Conservation (phyloP, 805 yeast genomes). For the Saturnispora hagleri region DNA sequence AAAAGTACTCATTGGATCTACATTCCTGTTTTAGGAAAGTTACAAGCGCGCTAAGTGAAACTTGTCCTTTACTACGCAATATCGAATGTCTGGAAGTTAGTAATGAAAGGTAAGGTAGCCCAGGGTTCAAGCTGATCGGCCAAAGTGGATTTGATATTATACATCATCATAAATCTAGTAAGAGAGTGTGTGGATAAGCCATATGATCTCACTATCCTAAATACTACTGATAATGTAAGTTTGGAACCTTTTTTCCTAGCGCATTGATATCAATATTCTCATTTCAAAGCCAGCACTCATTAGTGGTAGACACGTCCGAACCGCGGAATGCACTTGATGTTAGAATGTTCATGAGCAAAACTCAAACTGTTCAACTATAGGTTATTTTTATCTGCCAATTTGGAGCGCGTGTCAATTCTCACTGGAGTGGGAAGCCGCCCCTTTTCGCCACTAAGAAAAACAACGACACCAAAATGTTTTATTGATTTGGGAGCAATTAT, state of each 20-base stretch:
- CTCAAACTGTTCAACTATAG: background rate
- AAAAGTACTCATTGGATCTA: background rate
- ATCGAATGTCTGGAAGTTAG: too few relatives aligned
- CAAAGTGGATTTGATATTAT: too few relatives aligned
- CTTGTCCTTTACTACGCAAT: background rate
- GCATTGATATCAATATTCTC: too few relatives aligned
- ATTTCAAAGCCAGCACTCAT: too few relatives aligned
- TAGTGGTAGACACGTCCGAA: too few relatives aligned
- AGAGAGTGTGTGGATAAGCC: too few relatives aligned
- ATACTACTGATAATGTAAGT: too few relatives aligned
- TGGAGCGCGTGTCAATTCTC: constrained; percentile 4
- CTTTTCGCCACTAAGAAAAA: constrained; percentile 6
- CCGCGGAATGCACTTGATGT: background rate
- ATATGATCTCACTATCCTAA: too few relatives aligned
- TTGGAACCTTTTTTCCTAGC: too few relatives aligned
- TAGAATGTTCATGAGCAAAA: background rate
- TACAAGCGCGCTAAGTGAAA: background rate
- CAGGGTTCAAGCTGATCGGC: too few relatives aligned
- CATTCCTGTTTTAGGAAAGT: background rate
- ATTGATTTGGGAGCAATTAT: constrained; percentile 1
- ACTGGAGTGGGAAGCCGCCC: constrained; percentile 1
- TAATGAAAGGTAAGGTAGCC: too few relatives aligned
- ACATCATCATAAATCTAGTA: too few relatives aligned
- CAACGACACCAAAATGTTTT: background rate
- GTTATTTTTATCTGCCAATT: constrained; percentile 5